phyloP scores from a whole-genome alignment of 495 filamentous ascomycete genomes.

The Penicillium turbatum region DNA sequence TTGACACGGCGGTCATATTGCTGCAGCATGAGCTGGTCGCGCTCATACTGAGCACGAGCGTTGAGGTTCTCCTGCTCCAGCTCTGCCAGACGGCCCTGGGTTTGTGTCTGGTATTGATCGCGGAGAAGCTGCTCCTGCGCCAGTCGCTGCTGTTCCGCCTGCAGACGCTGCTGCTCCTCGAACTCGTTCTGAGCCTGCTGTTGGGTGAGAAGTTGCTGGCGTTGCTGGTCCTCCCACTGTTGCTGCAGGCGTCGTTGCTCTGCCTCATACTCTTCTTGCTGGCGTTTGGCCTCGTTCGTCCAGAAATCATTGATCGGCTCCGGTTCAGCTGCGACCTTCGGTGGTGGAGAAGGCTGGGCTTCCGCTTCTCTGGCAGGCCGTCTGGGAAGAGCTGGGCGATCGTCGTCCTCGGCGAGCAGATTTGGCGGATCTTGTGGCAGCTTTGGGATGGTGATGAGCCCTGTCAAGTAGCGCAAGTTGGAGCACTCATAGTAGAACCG shows the following conservation, averaged over 20 bases:
- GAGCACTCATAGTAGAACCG: slow-evolving; percentile 99
- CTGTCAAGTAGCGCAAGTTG: slow-evolving; percentile 91
- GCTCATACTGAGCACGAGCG: slow-evolving; percentile 89
- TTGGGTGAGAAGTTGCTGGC: slow-evolving; percentile 73
- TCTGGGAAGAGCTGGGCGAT: slow-evolving; percentile 74
- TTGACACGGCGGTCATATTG: slow-evolving; percentile 95
- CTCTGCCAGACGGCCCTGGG: slow-evolving; percentile 88
- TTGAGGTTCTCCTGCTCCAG: slow-evolving; percentile 92
- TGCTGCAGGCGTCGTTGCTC: slow-evolving; percentile 85
- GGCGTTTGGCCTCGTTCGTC: slow-evolving; percentile 83
- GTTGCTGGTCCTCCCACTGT: slow-evolving; percentile 70
- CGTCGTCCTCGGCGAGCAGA: slow-evolving; percentile 76
- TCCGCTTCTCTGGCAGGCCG: slow-evolving; percentile 65
- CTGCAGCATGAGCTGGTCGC: slow-evolving; percentile 93
- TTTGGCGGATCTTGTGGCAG: slow-evolving; percentile 92
- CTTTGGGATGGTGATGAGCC: slow-evolving; percentile 92
- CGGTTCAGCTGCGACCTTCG: slow-evolving; percentile 67
- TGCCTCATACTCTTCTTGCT: slow-evolving; percentile 90
- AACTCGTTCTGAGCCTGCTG: slow-evolving; percentile 86
- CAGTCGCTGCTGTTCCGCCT: slow-evolving; percentile 82
- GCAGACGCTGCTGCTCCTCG: slow-evolving; percentile 85
- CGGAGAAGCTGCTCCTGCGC: slow-evolving; percentile 85
- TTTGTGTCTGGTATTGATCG: slow-evolving; percentile 86
- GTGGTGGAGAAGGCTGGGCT: slow-evolving; percentile 59
- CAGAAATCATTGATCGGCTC: slow-evolving; percentile 97